Percentiles rank a stretch among this genome's conserved stretches.
These are phyloP conservation scores for Metschnikowia vanudenii DNA, from an alignment of 805 yeast species.

Conservation along the genomic window DNA sequence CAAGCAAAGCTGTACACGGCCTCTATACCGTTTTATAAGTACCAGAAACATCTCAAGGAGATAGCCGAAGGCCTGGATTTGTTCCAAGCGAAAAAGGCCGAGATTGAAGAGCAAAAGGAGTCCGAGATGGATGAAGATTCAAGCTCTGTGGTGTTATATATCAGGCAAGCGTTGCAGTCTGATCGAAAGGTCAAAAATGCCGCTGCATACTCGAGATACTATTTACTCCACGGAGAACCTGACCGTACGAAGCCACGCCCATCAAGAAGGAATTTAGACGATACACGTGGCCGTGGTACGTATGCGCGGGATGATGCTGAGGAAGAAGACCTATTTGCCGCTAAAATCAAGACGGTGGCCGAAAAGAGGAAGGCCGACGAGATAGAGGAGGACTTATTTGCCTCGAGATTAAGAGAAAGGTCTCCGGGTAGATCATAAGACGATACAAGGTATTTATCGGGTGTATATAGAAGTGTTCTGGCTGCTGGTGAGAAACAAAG, in stretches of 20 bases:
- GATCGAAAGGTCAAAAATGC: slow-evolving; percentile 62
- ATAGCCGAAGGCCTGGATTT: slow-evolving; percentile 13
- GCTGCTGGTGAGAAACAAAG: no score
- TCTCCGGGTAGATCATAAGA: slow-evolving; percentile 12
- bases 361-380: slow-evolving; percentile 13
- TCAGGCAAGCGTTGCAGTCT: slow-evolving; percentile 50
- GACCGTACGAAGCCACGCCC: slow-evolving; percentile 34
- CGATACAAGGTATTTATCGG: background rate
- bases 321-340: slow-evolving; percentile 28
- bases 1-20: slow-evolving; percentile 41
- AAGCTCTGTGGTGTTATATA: slow-evolving; percentile 34
- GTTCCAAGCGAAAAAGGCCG: slow-evolving; percentile 14
- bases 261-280: slow-evolving; percentile 8
- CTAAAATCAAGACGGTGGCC: slow-evolving; percentile 14
- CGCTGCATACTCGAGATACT: slow-evolving; percentile 58
- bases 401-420: slow-evolving; percentile 28
- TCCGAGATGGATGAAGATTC: slow-evolving; percentile 40
- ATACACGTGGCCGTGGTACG: slow-evolving; percentile 12
- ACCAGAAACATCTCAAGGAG: slow-evolving; percentile 21
- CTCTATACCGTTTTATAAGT: slow-evolving; percentile 32
- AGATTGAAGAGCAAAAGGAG: slow-evolving; percentile 14
- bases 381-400: slow-evolving; percentile 37
- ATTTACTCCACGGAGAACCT: slow-evolving; percentile 71
- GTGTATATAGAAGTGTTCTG: background rate
- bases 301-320: slow-evolving; percentile 18